Evolutionary conservation across 305 asterid species (phyloP).

Genomic region (Andrographis paniculata): DNA sequence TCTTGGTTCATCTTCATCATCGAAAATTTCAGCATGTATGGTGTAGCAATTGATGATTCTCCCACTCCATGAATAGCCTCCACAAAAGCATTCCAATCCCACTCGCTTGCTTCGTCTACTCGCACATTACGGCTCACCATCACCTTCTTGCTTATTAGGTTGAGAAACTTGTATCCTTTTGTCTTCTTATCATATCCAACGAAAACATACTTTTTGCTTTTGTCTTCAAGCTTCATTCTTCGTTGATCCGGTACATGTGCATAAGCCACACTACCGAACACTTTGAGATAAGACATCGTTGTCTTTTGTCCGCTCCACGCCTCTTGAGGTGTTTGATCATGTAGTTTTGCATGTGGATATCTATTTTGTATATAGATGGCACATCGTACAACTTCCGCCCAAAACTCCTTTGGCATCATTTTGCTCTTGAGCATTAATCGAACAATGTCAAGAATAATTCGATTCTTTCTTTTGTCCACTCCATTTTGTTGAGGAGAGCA

Average conservation of each 20-base stretch:
- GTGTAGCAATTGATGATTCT: too few species aligned
- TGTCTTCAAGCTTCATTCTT: too few species aligned
- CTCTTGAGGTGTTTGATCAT: slow-evolving; percentile 2
- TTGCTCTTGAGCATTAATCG: too few species aligned
- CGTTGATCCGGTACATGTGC: too few species aligned
- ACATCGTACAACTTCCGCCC: slow-evolving; percentile 2
- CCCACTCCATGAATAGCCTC: neutral
- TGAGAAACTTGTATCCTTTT: neutral
- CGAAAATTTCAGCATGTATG: neutral
- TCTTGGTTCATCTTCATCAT: neutral
- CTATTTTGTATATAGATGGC: too few species aligned
- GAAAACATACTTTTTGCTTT: too few species aligned
- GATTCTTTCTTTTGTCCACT: neutral
- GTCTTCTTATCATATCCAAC: neutral
- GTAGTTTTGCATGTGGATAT: too few species aligned
- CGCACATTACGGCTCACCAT: neutral
- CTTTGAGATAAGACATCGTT: neutral
- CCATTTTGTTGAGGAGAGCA: neutral
- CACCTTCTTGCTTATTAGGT: too few species aligned
- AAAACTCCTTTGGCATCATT: too few species aligned
- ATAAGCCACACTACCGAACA: neutral
- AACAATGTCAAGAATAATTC: too few species aligned
- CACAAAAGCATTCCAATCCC: neutral
- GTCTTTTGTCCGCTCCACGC: slow-evolving; percentile 3
- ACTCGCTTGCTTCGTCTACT: neutral